Conservation (phyloP, 2,329 filamentous ascomycete species). For the Dothideomycetes sp. region DNA sequence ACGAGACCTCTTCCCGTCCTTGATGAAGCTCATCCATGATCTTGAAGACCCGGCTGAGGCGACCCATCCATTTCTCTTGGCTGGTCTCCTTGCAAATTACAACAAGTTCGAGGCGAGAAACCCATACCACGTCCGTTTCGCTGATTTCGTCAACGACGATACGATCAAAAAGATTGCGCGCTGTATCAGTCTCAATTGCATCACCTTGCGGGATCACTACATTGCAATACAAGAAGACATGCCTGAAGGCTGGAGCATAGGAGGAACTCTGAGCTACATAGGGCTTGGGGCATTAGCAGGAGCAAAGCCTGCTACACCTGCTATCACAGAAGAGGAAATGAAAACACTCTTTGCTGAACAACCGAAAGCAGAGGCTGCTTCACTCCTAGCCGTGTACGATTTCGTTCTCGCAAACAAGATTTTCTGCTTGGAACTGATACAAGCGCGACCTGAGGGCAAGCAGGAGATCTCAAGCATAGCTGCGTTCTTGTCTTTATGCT, state of each 20-base stretch:
- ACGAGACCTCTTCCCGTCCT: constrained; percentile 80
- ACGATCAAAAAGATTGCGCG: constrained; percentile 73
- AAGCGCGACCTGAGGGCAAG: constrained; percentile 45
- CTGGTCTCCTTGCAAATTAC: constrained; percentile 88
- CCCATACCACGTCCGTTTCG: constrained; percentile 80
- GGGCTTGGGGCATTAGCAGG: constrained; percentile 65
- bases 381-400: constrained; percentile 80
- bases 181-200: constrained; percentile 64
- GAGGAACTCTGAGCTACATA: constrained; percentile 70
- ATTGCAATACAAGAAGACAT: constrained; percentile 80
- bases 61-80: constrained; percentile 63
- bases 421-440: constrained; percentile 75
- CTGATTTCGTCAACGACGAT: constrained; percentile 88
- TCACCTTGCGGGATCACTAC: constrained; percentile 60
- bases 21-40: constrained; percentile 91
- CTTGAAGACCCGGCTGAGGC: constrained; percentile 52
- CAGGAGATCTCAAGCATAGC: constrained; percentile 64
- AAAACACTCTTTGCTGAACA: constrained; percentile 71
- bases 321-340: constrained; percentile 65
- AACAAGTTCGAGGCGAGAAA: constrained; percentile 99
- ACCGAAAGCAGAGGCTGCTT: constrained; percentile 68
- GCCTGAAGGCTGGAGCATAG: constrained; percentile 79
- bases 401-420: constrained; percentile 92
- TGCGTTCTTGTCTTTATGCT: constrained; percentile 75
- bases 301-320: constrained; percentile 46